These are phyloP conservation scores for Cronartium quercuum DNA, from an alignment of 1,284 basidiomycete species.

Conservation along the genomic window DNA sequence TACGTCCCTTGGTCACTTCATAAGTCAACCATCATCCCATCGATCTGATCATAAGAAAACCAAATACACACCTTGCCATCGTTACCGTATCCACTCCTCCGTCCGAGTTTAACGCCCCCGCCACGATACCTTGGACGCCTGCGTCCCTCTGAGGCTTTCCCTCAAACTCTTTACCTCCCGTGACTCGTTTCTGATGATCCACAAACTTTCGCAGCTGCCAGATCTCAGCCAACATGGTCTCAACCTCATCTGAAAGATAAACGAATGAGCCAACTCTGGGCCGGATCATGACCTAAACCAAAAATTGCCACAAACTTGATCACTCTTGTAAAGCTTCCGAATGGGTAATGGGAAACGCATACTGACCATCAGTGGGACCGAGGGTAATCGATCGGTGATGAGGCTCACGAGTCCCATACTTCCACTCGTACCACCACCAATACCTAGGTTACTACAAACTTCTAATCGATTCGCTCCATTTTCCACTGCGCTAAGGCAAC, in stretches of 20 bases:
- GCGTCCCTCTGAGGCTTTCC: neutral
- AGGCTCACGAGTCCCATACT: neutral
- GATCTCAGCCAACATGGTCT: neutral
- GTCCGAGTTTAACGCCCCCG: neutral
- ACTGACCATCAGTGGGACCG: neutral
- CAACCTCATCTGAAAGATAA: neutral
- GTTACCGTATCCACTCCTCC: neutral
- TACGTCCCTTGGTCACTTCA: neutral
- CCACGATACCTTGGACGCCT: neutral
- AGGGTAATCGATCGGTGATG: neutral
- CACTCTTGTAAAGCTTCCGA: too few species aligned
- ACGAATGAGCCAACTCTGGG: neutral
- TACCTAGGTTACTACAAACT: neutral
- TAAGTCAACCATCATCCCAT: neutral
- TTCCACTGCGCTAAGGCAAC: neutral
- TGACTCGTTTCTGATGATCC: neutral
- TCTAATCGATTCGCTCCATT: conserved; percentile 8
- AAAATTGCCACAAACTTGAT: too few species aligned
- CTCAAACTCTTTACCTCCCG: neutral
- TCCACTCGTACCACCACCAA: neutral
- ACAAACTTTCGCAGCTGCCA: neutral
- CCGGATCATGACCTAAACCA: neutral
- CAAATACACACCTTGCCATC: neutral
- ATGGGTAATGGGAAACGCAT: neutral
- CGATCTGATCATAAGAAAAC: neutral